A percentile compares a stretch with the other conserved stretches of the same genome.
These are phyloP conservation scores for Saccharomycopsis capsularis DNA, from an alignment of 805 yeast genomes.

Conservation along the genomic window DNA sequence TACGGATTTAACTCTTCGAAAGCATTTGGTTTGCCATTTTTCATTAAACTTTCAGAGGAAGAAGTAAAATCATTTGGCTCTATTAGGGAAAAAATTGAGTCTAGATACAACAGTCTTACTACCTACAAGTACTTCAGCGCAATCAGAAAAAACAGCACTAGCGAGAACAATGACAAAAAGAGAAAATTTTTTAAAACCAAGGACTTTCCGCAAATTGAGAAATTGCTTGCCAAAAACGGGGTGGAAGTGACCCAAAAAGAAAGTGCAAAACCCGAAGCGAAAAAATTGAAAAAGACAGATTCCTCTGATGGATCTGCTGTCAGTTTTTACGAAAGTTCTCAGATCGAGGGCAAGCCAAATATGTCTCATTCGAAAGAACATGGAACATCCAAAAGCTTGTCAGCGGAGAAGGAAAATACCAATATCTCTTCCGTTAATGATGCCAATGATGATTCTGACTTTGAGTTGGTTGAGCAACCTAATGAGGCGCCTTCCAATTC, in stretches of 20 bases:
- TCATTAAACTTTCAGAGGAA: slow-evolving; percentile 47
- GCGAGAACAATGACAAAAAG: slow-evolving; percentile 3
- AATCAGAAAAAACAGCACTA: slow-evolving; percentile 20
- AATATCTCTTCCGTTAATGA: background rate
- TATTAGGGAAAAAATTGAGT: slow-evolving; percentile 52
- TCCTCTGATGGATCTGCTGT: background rate
- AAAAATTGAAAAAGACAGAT: slow-evolving; percentile 3
- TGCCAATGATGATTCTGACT: background rate
- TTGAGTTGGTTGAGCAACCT: background rate
- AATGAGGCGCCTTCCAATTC: background rate
- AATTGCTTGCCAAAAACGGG: slow-evolving; percentile 9
- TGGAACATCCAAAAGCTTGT: background rate
- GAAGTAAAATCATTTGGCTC: slow-evolving; percentile 52
- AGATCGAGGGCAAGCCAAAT: background rate
- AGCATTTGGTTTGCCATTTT: slow-evolving; percentile 72
- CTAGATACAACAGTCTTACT: slow-evolving; percentile 40
- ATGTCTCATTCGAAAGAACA: background rate
- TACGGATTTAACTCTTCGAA: slow-evolving; percentile 32
- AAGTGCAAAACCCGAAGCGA: background rate
- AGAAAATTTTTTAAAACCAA: slow-evolving; percentile 24
- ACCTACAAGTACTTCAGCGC: slow-evolving; percentile 34
- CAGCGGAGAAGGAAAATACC: background rate
- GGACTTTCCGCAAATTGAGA: slow-evolving; percentile 18
- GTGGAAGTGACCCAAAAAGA: background rate
- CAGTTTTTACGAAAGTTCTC: background rate